A percentile compares a stretch with the other conserved stretches of the same genome.
Conservation (phyloP, 257 asterid species). For the Solanum etuberosum region DNA sequence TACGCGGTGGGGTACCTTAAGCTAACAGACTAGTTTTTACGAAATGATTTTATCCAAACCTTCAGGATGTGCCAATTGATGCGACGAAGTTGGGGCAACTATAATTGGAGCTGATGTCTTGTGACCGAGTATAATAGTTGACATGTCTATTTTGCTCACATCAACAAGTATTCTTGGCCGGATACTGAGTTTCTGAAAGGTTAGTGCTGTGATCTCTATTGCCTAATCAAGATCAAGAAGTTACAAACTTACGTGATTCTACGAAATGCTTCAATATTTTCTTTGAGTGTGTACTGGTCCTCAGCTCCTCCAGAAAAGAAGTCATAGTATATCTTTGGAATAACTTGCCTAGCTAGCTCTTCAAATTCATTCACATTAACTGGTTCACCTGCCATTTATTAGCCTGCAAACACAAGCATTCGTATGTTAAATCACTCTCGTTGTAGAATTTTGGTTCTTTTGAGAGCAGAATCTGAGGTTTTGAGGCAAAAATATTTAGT, state of each 20-base stretch:
- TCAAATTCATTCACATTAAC: constrained; percentile 37
- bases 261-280: constrained; percentile 42
- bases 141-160: constrained; percentile 37
- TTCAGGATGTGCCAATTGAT: constrained; percentile 46
- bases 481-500: not conserved
- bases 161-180: constrained; percentile 47
- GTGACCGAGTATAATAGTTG: constrained; percentile 41
- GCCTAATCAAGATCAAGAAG: not conserved
- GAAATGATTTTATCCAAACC: constrained; percentile 12
- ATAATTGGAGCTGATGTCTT: constrained; percentile 38
- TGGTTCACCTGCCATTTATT: constrained; percentile 33
- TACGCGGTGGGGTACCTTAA: not conserved
- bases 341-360: constrained; percentile 48
- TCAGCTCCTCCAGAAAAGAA: constrained; percentile 54
- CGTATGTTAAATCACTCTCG: not conserved
- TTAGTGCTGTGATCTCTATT: not conserved
- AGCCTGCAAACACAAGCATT: constrained; percentile 2
- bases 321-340: constrained; percentile 63
- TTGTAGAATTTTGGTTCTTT: not conserved
- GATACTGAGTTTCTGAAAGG: constrained; percentile 19
- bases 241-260: constrained; percentile 27
- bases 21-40: not conserved
- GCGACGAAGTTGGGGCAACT: constrained; percentile 47
- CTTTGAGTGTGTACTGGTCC: constrained; percentile 43
- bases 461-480: not conserved